Evolutionary conservation across 2,329 filamentous ascomycete genomes (phyloP), one percentile per base, ranked within the genome.

Genomic region (Neodidymelliopsis sp.): DNA sequence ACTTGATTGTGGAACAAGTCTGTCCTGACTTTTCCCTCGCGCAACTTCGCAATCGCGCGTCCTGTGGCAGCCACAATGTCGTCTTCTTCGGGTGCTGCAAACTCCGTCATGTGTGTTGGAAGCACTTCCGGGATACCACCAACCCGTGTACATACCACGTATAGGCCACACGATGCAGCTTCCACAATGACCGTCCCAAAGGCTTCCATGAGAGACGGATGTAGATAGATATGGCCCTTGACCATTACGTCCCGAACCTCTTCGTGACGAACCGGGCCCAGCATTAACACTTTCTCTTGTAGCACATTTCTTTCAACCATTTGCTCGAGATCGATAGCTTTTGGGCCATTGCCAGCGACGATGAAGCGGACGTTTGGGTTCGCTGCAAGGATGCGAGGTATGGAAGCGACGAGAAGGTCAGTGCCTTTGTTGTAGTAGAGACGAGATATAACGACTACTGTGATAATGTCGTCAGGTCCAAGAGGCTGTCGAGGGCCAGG

Each of bases 361-460:
- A 99, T 90, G 74, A 99, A 99, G 48, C 91, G 89, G 1, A 96
- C 94, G 69, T 97, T 95, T 1, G 91, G 89, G 69, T 99, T 90
- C 11, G 86, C 84, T 38, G 91, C 88, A 20, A 97, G 83, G 42
- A 99, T 96, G 36, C 92, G 87, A 0, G 94, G 94, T 43, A 99
- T 96, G 4, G 91, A 91, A 9, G 93, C 94, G 18, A 96, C 96
- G n/a, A 99, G 83, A 0, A 99, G 84, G 71, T 99, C 95, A 1
- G 91, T 97, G 51, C 94, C 94, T 72, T 99, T 99, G 75, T 99
- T 99, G 75, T 97, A 97, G 75, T 97, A 99, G 1, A 99, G 84
- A 15, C 94, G 90, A 7, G 92, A 97, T 54, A 99, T 96, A 15
- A 99, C 93, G 2, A 99, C 91, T 49, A 99, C 97, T 6, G 91